Conservation (phyloP, 2,329 filamentous ascomycete genomes). For the Fonsecaea multimorphosa region DNA sequence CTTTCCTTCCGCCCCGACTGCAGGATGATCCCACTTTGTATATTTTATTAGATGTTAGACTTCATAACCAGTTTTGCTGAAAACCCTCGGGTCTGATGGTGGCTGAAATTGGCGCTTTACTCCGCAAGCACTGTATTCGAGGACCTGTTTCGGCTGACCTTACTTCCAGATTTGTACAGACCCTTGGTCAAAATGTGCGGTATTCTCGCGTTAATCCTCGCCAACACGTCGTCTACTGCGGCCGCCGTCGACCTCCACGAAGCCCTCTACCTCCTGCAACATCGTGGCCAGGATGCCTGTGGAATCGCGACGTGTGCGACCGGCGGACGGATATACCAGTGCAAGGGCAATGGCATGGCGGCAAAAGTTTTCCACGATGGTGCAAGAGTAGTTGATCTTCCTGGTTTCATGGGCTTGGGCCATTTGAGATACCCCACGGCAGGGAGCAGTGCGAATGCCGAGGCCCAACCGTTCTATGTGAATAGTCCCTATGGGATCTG, state of each 20-base stretch:
- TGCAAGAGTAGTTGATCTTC: slow-evolving; percentile 72
- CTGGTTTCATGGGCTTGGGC: slow-evolving; percentile 84
- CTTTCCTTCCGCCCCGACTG: not conserved
- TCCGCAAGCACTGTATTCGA: not conserved
- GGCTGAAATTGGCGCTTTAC: slow-evolving; percentile 8
- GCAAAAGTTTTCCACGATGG: slow-evolving; percentile 84
- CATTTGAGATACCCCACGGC: slow-evolving; percentile 90
- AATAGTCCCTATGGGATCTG: slow-evolving; percentile 84
- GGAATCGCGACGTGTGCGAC: slow-evolving; percentile 78
- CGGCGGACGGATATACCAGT: slow-evolving; percentile 82
- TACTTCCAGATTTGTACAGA: not conserved
- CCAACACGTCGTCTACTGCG: slow-evolving; percentile 56
- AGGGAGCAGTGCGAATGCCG: slow-evolving; percentile 80
- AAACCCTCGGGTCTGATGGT: slow-evolving; percentile 31
- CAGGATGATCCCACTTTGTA: slow-evolving; percentile 51
- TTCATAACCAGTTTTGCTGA: slow-evolving; percentile 48
- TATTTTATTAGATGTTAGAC: slow-evolving; percentile 56
- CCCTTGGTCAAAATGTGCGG: slow-evolving; percentile 62
- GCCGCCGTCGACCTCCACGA: slow-evolving; percentile 73
- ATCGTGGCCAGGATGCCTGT: slow-evolving; percentile 85
- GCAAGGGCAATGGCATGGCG: slow-evolving; percentile 89
- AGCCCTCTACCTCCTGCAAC: slow-evolving; percentile 72
- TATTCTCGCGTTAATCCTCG: slow-evolving; percentile 66
- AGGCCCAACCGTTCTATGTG: slow-evolving; percentile 92
- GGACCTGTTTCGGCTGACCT: slow-evolving; percentile 19